Conservation (phyloP, 768 basidiomycete genomes). For the Psilocybe subaeruginosa region DNA sequence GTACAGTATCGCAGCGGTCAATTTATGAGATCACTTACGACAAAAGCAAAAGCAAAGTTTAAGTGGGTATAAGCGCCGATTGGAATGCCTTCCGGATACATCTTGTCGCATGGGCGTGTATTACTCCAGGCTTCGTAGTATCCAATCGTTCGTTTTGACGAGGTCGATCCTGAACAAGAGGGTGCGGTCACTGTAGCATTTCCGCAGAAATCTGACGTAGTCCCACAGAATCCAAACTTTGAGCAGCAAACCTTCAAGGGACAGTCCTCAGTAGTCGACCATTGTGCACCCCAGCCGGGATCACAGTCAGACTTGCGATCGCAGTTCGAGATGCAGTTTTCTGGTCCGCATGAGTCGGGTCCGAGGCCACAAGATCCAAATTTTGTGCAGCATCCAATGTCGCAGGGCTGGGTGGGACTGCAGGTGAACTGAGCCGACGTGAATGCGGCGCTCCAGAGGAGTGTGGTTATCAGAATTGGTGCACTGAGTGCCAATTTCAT, state of each 20-base stretch:
- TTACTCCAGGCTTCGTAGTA: neutral
- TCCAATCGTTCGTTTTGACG: neutral
- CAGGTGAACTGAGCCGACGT: neutral
- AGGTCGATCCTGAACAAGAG: neutral
- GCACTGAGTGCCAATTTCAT: neutral
- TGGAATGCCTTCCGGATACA: neutral
- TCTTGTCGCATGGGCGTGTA: neutral
- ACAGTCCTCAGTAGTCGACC: neutral
- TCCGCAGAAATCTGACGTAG: neutral
- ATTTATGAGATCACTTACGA: neutral
- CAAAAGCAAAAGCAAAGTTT: neutral
- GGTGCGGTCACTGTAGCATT: neutral
- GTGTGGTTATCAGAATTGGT: neutral
- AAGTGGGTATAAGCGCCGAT: neutral
- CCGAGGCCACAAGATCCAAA: neutral
- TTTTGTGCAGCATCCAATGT: neutral
- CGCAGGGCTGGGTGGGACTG: neutral
- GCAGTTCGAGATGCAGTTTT: conserved; percentile 2
- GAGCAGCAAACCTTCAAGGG: neutral
- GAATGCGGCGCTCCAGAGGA: neutral
- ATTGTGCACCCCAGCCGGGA: neutral
- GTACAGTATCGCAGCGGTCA: neutral
- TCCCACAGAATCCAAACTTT: conserved; percentile 1
- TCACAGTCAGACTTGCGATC: conserved; percentile 4
- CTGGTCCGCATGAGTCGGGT: neutral